These are phyloP conservation scores for Oryza glumipatula DNA, from an alignment of 176 grass and related monocot species.

Conservation along the genomic window DNA sequence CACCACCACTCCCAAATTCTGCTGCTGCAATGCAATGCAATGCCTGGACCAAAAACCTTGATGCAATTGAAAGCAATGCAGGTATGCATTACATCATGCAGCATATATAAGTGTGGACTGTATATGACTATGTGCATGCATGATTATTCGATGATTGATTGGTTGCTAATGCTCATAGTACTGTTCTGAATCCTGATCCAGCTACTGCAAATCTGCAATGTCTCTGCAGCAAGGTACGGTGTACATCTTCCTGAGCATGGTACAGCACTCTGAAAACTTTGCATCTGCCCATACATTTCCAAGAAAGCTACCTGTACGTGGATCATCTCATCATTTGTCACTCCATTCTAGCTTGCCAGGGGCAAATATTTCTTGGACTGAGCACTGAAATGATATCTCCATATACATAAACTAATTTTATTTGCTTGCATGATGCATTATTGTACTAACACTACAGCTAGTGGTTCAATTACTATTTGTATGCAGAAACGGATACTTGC, in stretches of 20 bases:
- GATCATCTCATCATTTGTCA: conserved; percentile 16
- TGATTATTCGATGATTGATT: conserved; percentile 54
- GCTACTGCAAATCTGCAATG: conserved; percentile 21
- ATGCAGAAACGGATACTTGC: not conserved
- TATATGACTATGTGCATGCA: not conserved
- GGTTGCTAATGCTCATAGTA: conserved; percentile 6
- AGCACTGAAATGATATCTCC: not conserved
- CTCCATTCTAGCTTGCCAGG: not conserved
- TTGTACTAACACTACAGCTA: not conserved
- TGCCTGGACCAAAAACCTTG: conserved; percentile 36
- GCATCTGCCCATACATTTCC: conserved; percentile 6
- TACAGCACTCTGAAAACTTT: conserved; percentile 21
- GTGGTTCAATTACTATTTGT: not conserved
- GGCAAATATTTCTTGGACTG: conserved; percentile 3
- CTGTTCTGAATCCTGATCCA: conserved; percentile 37
- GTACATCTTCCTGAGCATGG: not conserved
- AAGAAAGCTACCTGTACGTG: conserved; percentile 21
- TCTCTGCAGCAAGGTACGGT: conserved; percentile 29
- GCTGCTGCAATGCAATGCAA: conserved; percentile 23
- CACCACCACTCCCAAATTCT: conserved; percentile 46
- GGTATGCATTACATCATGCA: conserved; percentile 11
- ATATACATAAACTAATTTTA: not conserved
- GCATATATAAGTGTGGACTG: not conserved
- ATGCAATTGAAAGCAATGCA: conserved; percentile 39
- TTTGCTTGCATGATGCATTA: not conserved